These are phyloP conservation scores for Anastatica hierochuntica DNA, from an alignment of 345 rosid species.

Conservation along the genomic window DNA sequence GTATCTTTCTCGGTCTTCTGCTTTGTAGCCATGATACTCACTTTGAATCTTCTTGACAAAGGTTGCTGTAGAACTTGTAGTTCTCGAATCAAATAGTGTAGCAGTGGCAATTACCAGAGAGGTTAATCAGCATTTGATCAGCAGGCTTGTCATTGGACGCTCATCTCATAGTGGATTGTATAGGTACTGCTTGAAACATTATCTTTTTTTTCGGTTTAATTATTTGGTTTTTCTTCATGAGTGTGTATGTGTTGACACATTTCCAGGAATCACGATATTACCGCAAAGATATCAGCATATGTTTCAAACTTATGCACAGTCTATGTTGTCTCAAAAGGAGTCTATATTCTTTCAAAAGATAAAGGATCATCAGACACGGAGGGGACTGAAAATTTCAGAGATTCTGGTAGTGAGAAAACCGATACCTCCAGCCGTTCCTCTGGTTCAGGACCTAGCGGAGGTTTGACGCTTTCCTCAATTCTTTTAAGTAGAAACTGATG, in stretches of 20 bases:
- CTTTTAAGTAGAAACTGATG: slow-evolving; percentile 3
- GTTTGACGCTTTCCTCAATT: background rate
- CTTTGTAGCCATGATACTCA: no score
- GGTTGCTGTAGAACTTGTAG: slow-evolving; percentile 48
- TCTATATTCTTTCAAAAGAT: slow-evolving; percentile 52
- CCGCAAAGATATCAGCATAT: slow-evolving; percentile 44
- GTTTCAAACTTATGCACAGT: slow-evolving; percentile 61
- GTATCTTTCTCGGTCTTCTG: no score
- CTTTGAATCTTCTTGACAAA: slow-evolving; percentile 22
- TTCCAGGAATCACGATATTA: slow-evolving; percentile 29
- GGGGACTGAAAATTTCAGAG: slow-evolving; percentile 28
- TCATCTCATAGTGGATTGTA: slow-evolving; percentile 41
- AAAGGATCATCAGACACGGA: slow-evolving; percentile 30
- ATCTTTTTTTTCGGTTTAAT: background rate
- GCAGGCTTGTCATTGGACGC: slow-evolving; percentile 73
- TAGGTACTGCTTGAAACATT: background rate
- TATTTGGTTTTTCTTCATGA: background rate
- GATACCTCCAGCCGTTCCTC: slow-evolving; percentile 33
- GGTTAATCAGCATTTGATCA: slow-evolving; percentile 36
- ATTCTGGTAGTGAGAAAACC: slow-evolving; percentile 30
- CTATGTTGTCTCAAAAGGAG: slow-evolving; percentile 66
- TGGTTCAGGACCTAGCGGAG: slow-evolving; percentile 18
- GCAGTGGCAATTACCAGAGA: slow-evolving; percentile 55
- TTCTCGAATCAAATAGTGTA: slow-evolving; percentile 59
- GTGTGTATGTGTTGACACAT: background rate